A percentile compares a stretch with the other conserved stretches of the same genome.
Conservation (phyloP, 768 basidiomycete species). For the Amanita fuliginea region DNA sequence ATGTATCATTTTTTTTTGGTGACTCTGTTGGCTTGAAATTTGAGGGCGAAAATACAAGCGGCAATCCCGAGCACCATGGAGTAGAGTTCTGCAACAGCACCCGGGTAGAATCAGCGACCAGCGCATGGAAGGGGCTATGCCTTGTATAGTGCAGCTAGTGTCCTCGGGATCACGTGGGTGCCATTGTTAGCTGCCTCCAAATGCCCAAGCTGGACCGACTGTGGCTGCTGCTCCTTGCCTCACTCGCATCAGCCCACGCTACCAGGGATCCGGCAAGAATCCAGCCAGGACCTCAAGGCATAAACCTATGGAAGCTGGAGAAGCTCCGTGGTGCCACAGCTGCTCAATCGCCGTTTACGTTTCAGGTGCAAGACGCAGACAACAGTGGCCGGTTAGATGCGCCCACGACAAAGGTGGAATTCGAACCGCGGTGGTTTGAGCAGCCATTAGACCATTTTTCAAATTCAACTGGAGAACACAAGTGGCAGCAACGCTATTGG, state of each 20-base stretch:
- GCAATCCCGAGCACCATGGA: too few relatives aligned
- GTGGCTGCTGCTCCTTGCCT: neutral
- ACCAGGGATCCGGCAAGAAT: neutral
- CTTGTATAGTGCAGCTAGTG: too few relatives aligned
- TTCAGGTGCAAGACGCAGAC: neutral
- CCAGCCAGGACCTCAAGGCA: constrained; percentile 3
- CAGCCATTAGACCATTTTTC: constrained; percentile 84
- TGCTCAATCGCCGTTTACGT: neutral
- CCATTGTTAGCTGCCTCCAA: too few relatives aligned
- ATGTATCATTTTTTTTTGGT: too few relatives aligned
- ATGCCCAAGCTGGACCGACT: neutral
- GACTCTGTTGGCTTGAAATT: too few relatives aligned
- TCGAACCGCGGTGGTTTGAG: constrained; percentile 49
- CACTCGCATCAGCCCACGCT: neutral
- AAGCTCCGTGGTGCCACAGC: neutral
- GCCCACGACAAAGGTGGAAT: neutral
- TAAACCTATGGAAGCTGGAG: constrained; percentile 6
- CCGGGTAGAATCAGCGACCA: too few relatives aligned
- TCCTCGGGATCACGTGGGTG: too few relatives aligned
- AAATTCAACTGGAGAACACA: constrained; percentile 31
- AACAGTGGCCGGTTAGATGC: neutral
- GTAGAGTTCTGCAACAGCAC: too few relatives aligned
- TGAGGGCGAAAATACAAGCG: too few relatives aligned
- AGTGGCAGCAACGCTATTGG: constrained; percentile 90
- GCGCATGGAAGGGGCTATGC: too few relatives aligned